Evolutionary conservation across 2,329 filamentous ascomycete genomes (phyloP).

Genomic region (Botrytis hyacinthi): DNA sequence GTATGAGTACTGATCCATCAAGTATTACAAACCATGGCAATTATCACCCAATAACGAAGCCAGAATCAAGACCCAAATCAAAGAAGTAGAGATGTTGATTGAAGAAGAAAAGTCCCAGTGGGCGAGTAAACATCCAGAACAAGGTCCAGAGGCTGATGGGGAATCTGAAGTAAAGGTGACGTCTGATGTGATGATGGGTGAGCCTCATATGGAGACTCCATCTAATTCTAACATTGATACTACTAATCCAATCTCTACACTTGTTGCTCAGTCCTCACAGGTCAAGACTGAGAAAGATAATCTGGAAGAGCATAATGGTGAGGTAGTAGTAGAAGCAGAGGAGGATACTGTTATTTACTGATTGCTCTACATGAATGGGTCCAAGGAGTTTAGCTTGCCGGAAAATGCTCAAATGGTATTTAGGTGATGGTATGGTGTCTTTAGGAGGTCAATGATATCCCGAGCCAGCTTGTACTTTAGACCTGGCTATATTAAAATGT

Average conservation of each 20-base stretch:
- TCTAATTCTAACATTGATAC: conserved; percentile 40
- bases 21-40: conserved; percentile 89
- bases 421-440: neutral
- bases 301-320: conserved; percentile 67
- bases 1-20: conserved; percentile 30
- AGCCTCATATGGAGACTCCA: conserved; percentile 44
- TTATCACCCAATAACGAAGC: conserved; percentile 67
- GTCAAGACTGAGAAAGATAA: conserved; percentile 42
- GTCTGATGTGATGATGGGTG: conserved; percentile 45
- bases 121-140: conserved; percentile 46
- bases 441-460: conserved; percentile 20
- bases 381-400: neutral
- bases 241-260: conserved; percentile 40
- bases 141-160: conserved; percentile 32
- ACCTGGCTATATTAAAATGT: conserved; percentile 10
- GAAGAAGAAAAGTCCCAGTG: conserved; percentile 65
- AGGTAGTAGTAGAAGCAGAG: conserved; percentile 78
- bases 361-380: conserved; percentile 30
- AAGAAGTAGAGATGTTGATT: conserved; percentile 61
- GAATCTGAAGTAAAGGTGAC: conserved; percentile 32
- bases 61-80: conserved; percentile 67
- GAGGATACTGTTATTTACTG: conserved; percentile 93
- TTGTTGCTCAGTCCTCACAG: conserved; percentile 33
- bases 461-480: conserved; percentile 19
- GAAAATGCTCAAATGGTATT: conserved; percentile 5